Percentiles rank a stretch among this genome's conserved stretches.
Conservation (phyloP, 2,329 filamentous ascomycete genomes). For the Sclerotinia trifoliorum region DNA sequence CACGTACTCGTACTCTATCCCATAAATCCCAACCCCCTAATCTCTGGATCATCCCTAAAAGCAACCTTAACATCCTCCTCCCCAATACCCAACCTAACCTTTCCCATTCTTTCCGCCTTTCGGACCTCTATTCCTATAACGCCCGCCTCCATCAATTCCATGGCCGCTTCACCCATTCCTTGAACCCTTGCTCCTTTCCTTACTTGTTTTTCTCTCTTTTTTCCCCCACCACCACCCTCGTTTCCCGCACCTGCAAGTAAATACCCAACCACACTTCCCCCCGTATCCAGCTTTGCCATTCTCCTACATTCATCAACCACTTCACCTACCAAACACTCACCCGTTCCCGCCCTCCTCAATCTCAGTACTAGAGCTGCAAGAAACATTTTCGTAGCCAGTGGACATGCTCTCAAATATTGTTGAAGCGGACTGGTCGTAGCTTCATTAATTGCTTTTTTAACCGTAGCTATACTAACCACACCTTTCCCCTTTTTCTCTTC, state of each 20-base stretch:
- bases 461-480: slow-evolving; percentile 85
- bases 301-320: slow-evolving; percentile 81
- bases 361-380: slow-evolving; percentile 78
- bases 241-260: slow-evolving; percentile 41
- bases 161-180: slow-evolving; percentile 69
- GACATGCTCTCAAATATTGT: slow-evolving; percentile 79
- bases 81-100: slow-evolving; percentile 79
- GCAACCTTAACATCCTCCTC: slow-evolving; percentile 88
- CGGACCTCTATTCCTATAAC: slow-evolving; percentile 80
- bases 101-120: slow-evolving; percentile 80
- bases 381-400: slow-evolving; percentile 79
- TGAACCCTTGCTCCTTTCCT: slow-evolving; percentile 46
- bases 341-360: slow-evolving; percentile 77
- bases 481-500: slow-evolving; percentile 39
- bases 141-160: slow-evolving; percentile 83
- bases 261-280: slow-evolving; percentile 60
- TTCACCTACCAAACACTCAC: slow-evolving; percentile 85
- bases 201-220: not conserved
- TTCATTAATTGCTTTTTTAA: slow-evolving; percentile 93
- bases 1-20: slow-evolving; percentile 5
- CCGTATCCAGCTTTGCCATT: slow-evolving; percentile 59
- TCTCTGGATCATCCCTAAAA: slow-evolving; percentile 81
- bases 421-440: slow-evolving; percentile 91
- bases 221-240: not conserved
- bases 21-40: slow-evolving; percentile 54